Evolutionary conservation across 2,329 filamentous ascomycete genomes (phyloP).

Genomic region (Calonectria naviculata): DNA sequence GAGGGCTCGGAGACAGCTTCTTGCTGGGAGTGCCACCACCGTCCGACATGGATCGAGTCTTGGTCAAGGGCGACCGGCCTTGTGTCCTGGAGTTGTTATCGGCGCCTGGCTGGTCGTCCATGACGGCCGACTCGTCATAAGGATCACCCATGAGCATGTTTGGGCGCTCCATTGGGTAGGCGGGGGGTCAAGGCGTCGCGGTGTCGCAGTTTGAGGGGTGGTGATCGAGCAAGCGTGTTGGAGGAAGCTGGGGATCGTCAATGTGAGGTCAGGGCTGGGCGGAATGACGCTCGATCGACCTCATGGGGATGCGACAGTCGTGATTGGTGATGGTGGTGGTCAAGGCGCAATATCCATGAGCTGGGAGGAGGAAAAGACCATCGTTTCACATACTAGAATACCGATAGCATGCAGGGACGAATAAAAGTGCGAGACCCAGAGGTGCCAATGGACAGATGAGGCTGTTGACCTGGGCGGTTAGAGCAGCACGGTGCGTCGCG

Average conservation of each 20-base stretch:
- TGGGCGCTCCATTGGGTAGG: slow-evolving; percentile 35
- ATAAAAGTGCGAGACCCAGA: background rate
- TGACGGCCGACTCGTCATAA: slow-evolving; percentile 48
- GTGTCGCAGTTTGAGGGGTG: slow-evolving; percentile 7
- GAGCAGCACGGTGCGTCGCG: slow-evolving; percentile 16
- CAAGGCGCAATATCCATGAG: slow-evolving; percentile 31
- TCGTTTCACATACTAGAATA: slow-evolving; percentile 30
- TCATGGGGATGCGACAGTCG: slow-evolving; percentile 28
- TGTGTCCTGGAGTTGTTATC: slow-evolving; percentile 22
- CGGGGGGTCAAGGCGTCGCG: background rate
- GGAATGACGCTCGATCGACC: slow-evolving; percentile 24
- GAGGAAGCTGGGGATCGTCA: slow-evolving; percentile 7
- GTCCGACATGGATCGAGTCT: slow-evolving; percentile 74
- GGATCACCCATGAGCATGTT: slow-evolving; percentile 27
- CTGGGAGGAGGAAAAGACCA: slow-evolving; percentile 12
- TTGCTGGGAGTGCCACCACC: slow-evolving; percentile 66
- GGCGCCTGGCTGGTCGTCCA: slow-evolving; percentile 40
- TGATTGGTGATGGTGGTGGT: slow-evolving; percentile 5
- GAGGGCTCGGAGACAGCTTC: slow-evolving; percentile 66
- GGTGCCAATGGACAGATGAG: slow-evolving; percentile 25
- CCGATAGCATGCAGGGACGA: background rate
- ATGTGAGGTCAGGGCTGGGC: background rate
- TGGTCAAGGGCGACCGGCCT: slow-evolving; percentile 57
- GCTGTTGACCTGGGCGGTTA: slow-evolving; percentile 26
- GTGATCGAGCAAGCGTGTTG: slow-evolving; percentile 4